Base-by-base conservation (phyloP, 2,329 filamentous ascomycete species). In the Pseudogymnoascus sp. region DNA sequence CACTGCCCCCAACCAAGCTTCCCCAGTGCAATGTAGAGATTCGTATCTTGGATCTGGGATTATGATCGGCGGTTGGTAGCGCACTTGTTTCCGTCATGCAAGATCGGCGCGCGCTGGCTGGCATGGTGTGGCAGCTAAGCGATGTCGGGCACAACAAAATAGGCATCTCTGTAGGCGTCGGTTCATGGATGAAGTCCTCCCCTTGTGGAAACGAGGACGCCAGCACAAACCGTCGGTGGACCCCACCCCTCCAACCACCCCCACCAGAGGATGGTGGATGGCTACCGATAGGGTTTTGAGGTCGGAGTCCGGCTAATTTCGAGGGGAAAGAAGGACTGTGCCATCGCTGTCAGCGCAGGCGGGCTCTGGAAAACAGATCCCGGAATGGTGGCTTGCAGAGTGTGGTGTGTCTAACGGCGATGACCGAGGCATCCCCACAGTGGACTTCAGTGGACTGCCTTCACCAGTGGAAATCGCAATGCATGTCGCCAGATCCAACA, bases 31-130 rank as follows among this genome's bases (percentile, higher is more conserved):
- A 30, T 50, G 43, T 50, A 50, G 5, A 54, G 25, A 54, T 32
- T 54, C 11, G 43, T 54, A 54, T 54, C 43, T 32, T 16, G 43
- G 28, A 18, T 30, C 43, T 32, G 43, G 43, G 43, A 54, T 54
- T 54, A 54, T 54, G 43, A 54, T 54, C 43, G 43, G n/a, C 43
- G 43, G 43, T 54, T 54, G 43, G 43, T 32, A 54, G 43, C n/a
- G 25, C 25, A 30, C n/a, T 54, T 18, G 43, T 54, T 54, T 32
- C 43, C 43, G n/a, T 32, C 43, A 54, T 54, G 43, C 43, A 54
- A 54, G 43, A 54, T 54, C 43, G n/a, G 9, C 43, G 25, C n/a
- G 22, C 25, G 28, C 25, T 54, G 25, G 28, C 43, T 54, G 43
- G 43, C 32, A 25, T 54, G 43, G 43, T 54, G 43, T 54, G 43